Percentiles rank a stretch among this genome's conserved stretches.
phyloP scores from a whole-genome alignment of 192 early-diverging fungal genomes.

The Obelidium mucronatum region DNA sequence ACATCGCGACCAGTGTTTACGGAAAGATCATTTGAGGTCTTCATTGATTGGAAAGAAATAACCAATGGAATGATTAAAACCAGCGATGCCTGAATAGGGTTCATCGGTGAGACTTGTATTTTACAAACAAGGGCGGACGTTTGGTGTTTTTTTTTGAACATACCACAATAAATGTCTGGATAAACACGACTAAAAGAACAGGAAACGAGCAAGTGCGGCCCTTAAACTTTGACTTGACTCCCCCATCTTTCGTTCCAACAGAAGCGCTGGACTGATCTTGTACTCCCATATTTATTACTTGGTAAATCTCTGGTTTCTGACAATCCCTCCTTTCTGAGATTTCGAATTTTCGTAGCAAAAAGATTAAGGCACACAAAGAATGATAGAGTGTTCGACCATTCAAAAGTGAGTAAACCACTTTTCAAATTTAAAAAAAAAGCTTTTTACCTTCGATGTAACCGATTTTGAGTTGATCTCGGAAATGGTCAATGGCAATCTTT shows the following conservation, averaged over 20 bases:
- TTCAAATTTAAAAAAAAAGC: too few species aligned
- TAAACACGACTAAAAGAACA: conserved; percentile 2
- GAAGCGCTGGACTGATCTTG: too few species aligned
- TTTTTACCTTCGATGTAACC: too few species aligned
- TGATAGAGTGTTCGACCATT: too few species aligned
- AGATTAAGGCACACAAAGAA: too few species aligned
- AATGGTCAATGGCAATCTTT: too few species aligned
- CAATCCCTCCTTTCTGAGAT: too few species aligned
- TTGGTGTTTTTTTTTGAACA: neutral
- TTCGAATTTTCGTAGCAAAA: too few species aligned
- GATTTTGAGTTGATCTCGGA: too few species aligned
- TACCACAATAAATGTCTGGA: conserved; percentile 29
- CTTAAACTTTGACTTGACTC: neutral
- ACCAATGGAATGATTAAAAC: conserved; percentile 19
- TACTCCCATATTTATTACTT: too few species aligned
- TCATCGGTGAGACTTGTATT: neutral
- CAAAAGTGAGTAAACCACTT: too few species aligned
- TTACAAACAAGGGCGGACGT: neutral
- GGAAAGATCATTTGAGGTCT: neutral
- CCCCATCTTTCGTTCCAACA: neutral
- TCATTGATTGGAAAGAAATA: conserved; percentile 22
- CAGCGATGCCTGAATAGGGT: neutral
- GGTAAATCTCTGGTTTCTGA: too few species aligned
- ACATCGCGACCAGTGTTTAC: conserved; percentile 5
- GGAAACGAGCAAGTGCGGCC: conserved; percentile 16